Evolutionary conservation across 257 asterid genomes (phyloP).

Genomic region (Oldenlandia corymbosa): DNA sequence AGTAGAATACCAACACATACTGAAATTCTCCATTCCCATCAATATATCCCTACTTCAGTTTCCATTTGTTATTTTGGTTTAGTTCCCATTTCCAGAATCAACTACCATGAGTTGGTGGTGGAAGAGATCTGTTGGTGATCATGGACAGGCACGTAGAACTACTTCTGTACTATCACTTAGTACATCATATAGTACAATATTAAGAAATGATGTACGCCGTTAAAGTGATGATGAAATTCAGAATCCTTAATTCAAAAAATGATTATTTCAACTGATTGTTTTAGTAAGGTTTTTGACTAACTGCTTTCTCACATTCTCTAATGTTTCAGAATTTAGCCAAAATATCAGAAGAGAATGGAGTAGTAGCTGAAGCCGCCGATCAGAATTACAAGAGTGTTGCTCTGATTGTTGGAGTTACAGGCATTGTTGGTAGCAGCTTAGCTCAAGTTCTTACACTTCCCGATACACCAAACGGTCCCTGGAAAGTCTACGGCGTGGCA

Average conservation of each 20-base stretch:
- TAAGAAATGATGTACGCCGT: too few species aligned
- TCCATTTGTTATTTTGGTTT: too few species aligned
- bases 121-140: slow-evolving; percentile 16
- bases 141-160: slow-evolving; percentile 7
- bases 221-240: too few species aligned
- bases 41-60: neutral
- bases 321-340: neutral
- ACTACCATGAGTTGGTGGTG: slow-evolving; percentile 22
- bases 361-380: neutral
- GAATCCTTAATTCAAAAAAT: too few species aligned
- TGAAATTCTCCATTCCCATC: neutral
- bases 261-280: too few species aligned
- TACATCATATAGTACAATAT: too few species aligned
- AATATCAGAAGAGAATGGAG: slow-evolving; percentile 10
- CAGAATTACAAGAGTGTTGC: slow-evolving; percentile 23
- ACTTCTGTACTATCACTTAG: neutral
- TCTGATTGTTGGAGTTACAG: slow-evolving; percentile 31
- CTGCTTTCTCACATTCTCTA: neutral
- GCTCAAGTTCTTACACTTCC: slow-evolving; percentile 30
- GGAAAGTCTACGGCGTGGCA: slow-evolving; percentile 38
- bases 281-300: neutral
- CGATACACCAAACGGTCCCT: slow-evolving; percentile 32
- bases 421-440: slow-evolving; percentile 32
- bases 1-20: too few species aligned
- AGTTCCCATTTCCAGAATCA: neutral